Evolutionary conservation across 306 rosid species (phyloP).

Genomic region (Betula pendula): DNA sequence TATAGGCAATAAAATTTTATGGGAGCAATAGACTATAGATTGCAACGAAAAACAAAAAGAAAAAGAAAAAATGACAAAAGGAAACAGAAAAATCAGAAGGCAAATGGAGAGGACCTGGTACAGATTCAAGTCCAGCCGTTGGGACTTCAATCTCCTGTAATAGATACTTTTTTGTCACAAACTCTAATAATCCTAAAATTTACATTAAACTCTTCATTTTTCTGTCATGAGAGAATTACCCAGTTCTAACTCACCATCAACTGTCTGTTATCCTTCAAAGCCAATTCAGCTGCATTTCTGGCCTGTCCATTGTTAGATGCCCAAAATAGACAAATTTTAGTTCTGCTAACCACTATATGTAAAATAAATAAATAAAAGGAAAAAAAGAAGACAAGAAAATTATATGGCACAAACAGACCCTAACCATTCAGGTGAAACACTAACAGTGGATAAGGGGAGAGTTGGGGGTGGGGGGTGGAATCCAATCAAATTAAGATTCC

Average conservation of each 20-base stretch:
- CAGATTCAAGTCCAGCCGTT: constrained; percentile 87
- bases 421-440: background rate
- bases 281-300: constrained; percentile 70
- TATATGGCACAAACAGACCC: background rate
- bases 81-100: constrained; percentile 8
- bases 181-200: constrained; percentile 13
- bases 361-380: background rate
- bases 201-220: constrained; percentile 17
- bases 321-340: constrained; percentile 24
- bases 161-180: constrained; percentile 37
- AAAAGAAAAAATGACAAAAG: background rate
- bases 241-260: constrained; percentile 68
- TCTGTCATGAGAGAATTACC: constrained; percentile 24
- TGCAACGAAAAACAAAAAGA: background rate
- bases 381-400: constrained; percentile 4
- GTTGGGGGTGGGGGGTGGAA: background rate
- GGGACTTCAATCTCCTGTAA: constrained; percentile 97
- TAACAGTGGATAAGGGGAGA: background rate
- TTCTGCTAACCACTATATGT: constrained; percentile 6
- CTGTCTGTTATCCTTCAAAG: constrained; percentile 66
- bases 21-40: background rate
- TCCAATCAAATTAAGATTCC: background rate
- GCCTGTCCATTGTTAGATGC: constrained; percentile 56
- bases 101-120: constrained; percentile 67
- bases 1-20: constrained; percentile 3